These are phyloP conservation scores for Saussurea involucrata DNA, from an alignment of 129 eudicot species.

Conservation along the genomic window DNA sequence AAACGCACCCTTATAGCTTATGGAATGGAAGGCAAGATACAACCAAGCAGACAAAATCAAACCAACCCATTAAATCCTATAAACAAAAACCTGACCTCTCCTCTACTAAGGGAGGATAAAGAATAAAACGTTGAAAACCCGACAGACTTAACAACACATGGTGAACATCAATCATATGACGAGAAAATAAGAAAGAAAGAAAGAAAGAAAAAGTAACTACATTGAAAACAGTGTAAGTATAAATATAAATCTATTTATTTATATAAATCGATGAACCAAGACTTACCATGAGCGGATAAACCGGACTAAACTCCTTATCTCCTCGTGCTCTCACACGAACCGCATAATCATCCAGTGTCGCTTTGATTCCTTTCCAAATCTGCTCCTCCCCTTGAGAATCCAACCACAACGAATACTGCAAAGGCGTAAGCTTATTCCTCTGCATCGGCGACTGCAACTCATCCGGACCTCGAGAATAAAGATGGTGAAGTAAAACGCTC, in stretches of 20 bases:
- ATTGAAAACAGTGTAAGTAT: no score
- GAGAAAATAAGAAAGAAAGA: no score
- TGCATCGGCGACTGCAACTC: slow-evolving; percentile 91
- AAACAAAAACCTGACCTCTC: no score
- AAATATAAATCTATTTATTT: slow-evolving; percentile 26
- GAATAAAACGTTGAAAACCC: no score
- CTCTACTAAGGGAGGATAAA: no score
- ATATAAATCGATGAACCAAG: slow-evolving; percentile 77
- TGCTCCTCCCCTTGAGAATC: slow-evolving; percentile 96
- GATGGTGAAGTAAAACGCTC: slow-evolving; percentile 84
- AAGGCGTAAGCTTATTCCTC: slow-evolving; percentile 72
- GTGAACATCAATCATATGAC: neutral
- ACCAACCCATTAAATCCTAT: no score
- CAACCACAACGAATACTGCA: slow-evolving; percentile 85
- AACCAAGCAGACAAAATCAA: no score
- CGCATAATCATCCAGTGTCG: slow-evolving; percentile 88
- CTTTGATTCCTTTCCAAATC: slow-evolving; percentile 89
- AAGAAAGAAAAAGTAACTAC: neutral
- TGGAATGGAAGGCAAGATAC: no score
- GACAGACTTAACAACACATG: neutral
- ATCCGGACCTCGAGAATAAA: slow-evolving; percentile 84
- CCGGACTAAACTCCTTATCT: slow-evolving; percentile 84
- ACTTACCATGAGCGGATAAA: slow-evolving; percentile 81
- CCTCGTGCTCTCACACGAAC: slow-evolving; percentile 70
- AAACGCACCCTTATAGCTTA: no score